Evolutionary conservation across 257 asterid genomes (phyloP).

Genomic region (Nicotiana noctiflora): DNA sequence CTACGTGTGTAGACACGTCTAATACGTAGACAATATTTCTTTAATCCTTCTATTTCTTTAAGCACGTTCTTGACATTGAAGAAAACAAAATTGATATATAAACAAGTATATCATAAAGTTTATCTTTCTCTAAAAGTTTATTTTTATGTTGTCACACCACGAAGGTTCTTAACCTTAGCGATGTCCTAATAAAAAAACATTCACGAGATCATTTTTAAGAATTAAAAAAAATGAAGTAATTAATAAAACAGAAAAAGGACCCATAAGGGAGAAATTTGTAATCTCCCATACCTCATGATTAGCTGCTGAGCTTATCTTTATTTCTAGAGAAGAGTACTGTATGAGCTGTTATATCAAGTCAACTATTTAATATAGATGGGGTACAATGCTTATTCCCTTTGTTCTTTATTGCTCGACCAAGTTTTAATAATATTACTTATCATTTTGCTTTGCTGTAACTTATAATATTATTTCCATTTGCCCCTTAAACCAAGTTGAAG

Average conservation of each 20-base stretch:
- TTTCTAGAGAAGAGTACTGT: neutral
- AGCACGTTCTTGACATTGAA: constrained; percentile 15
- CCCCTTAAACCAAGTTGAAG: constrained; percentile 2
- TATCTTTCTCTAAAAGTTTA: neutral
- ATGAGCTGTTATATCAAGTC: constrained; percentile 59
- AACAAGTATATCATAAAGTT: neutral
- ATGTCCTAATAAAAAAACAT: constrained; percentile 23
- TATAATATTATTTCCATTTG: neutral
- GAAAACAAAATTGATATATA: neutral
- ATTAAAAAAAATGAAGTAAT: too few species aligned
- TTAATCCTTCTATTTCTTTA: neutral
- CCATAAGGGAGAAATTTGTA: constrained; percentile 53
- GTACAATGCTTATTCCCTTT: constrained; percentile 12
- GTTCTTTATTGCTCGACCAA: constrained; percentile 5
- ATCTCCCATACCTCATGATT: constrained; percentile 49
- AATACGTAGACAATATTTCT: neutral
- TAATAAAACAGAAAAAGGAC: constrained; percentile 19
- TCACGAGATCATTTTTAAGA: neutral
- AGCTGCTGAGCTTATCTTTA: constrained; percentile 20
- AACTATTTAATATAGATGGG: constrained; percentile 24
- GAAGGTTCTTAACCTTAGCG: constrained; percentile 47
- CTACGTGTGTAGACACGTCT: constrained; percentile 12
- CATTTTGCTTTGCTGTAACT: constrained; percentile 36
- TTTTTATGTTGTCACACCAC: constrained; percentile 22
- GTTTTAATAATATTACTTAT: neutral